Conservation (phyloP, 352 stramenopile genomes). For the Phytopythium aichiense region DNA sequence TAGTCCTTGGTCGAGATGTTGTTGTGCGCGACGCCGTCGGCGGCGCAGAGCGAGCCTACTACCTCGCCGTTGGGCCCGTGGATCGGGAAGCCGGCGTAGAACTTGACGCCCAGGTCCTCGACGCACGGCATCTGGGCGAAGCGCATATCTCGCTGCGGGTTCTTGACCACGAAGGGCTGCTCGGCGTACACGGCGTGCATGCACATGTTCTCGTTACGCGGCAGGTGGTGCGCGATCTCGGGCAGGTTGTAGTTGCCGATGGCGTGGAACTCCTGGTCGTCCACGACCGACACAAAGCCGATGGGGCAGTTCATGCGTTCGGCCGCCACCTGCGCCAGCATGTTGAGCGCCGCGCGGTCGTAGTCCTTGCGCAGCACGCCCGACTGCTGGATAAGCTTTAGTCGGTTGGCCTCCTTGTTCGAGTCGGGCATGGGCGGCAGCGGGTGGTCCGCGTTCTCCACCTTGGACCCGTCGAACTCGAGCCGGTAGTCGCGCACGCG, state of each 20-base stretch:
- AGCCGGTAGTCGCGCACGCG: slow-evolving; percentile 45
- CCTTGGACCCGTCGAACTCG: slow-evolving; percentile 31
- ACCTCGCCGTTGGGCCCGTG: slow-evolving; percentile 40
- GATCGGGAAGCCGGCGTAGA: slow-evolving; percentile 62
- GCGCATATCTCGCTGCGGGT: slow-evolving; percentile 58
- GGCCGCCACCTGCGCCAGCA: slow-evolving; percentile 53
- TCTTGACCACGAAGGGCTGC: slow-evolving; percentile 58
- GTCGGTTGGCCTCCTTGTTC: slow-evolving; percentile 35
- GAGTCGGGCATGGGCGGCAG: slow-evolving; percentile 33
- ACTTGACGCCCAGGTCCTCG: slow-evolving; percentile 45
- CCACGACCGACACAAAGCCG: slow-evolving; percentile 56
- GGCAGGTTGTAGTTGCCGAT: slow-evolving; percentile 43
- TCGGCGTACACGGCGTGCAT: slow-evolving; percentile 55
- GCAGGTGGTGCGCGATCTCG: slow-evolving; percentile 19
- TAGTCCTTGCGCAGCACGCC: slow-evolving; percentile 37
- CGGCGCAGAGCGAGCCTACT: slow-evolving; percentile 39
- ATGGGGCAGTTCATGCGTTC: slow-evolving; percentile 49
- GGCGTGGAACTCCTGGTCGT: slow-evolving; percentile 42
- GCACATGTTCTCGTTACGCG: slow-evolving; percentile 54
- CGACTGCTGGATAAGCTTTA: slow-evolving; percentile 40
- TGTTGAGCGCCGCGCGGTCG: slow-evolving; percentile 42
- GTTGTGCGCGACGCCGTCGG: slow-evolving; percentile 34
- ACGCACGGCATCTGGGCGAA: slow-evolving; percentile 50
- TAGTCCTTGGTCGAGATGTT: slow-evolving; percentile 65
- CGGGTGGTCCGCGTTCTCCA: slow-evolving; percentile 33